Conservation (phyloP, 2,329 filamentous ascomycete genomes). For the Ampelomyces quisqualis region DNA sequence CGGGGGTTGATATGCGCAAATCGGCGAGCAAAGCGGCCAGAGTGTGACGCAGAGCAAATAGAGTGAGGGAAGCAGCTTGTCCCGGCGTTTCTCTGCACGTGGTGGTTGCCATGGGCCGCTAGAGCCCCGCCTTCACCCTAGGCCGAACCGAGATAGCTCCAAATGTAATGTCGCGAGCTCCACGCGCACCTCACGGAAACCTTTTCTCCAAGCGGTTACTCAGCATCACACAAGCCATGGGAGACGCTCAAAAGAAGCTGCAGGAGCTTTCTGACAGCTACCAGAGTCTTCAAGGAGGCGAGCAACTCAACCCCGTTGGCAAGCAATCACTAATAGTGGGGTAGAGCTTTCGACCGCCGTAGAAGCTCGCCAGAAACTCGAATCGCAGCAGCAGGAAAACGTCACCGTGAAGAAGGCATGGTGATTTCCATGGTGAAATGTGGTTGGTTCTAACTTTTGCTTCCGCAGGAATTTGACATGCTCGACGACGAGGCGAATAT, state of each 20-base stretch:
- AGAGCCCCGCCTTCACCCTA: slow-evolving; percentile 28
- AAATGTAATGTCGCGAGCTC: slow-evolving; percentile 27
- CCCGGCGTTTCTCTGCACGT: slow-evolving; percentile 3
- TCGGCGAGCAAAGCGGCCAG: too few species aligned
- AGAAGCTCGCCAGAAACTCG: slow-evolving; percentile 81
- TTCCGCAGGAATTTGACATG: slow-evolving; percentile 71
- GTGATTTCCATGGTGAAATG: neutral
- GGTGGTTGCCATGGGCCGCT: slow-evolving; percentile 17
- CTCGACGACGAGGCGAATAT: slow-evolving; percentile 82
- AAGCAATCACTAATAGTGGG: slow-evolving; percentile 16
- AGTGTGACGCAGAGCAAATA: too few species aligned
- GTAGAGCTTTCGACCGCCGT: slow-evolving; percentile 78
- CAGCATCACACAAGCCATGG: slow-evolving; percentile 36
- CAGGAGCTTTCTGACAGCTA: slow-evolving; percentile 86
- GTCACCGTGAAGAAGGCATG: slow-evolving; percentile 76
- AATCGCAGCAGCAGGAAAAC: slow-evolving; percentile 94
- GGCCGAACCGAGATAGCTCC: slow-evolving; percentile 20
- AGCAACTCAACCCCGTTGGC: slow-evolving; percentile 8
- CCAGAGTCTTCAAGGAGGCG: slow-evolving; percentile 81
- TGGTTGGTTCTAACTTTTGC: slow-evolving; percentile 3
- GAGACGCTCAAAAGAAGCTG: slow-evolving; percentile 70
- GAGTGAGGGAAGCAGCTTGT: too few species aligned
- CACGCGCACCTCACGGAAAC: slow-evolving; percentile 13
- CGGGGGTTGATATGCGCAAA: neutral
- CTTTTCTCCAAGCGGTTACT: slow-evolving; percentile 24